Evolutionary conservation across 2,329 filamentous ascomycete genomes (phyloP).

Genomic region (Colletotrichum graminicola): DNA sequence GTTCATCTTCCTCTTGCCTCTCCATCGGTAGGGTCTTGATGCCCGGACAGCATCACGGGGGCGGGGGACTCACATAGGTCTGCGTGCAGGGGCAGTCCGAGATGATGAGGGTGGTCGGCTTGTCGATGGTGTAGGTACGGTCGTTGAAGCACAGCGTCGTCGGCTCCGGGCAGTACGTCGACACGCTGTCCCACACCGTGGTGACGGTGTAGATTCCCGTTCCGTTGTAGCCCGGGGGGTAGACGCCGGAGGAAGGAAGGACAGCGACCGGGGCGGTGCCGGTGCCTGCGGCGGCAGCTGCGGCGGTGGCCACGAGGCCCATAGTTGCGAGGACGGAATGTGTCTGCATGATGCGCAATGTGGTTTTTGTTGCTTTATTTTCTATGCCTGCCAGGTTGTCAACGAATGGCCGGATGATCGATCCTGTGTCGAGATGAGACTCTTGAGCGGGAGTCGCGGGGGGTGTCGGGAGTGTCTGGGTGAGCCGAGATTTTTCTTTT

Average conservation of each 20-base stretch:
- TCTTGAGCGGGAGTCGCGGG: slow-evolving; percentile 1
- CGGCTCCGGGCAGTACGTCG: slow-evolving; percentile 60
- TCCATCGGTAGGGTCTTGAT: background rate
- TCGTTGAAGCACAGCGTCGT: slow-evolving; percentile 52
- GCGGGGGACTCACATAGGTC: slow-evolving; percentile 28
- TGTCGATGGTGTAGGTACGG: slow-evolving; percentile 66
- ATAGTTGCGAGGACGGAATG: slow-evolving; percentile 47
- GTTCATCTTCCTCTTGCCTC: background rate
- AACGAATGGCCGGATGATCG: slow-evolving; percentile 14
- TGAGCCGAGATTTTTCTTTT: slow-evolving; percentile 30
- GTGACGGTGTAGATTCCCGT: slow-evolving; percentile 51
- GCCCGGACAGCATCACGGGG: background rate
- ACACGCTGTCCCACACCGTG: slow-evolving; percentile 52
- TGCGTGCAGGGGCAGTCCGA: slow-evolving; percentile 66
- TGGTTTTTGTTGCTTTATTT: slow-evolving; percentile 41
- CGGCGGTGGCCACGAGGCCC: slow-evolving; percentile 42
- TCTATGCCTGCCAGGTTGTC: background rate
- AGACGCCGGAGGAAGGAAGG: slow-evolving; percentile 3
- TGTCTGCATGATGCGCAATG: slow-evolving; percentile 48
- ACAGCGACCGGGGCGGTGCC: slow-evolving; percentile 24
- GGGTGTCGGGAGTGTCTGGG: background rate
- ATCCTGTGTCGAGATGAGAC: background rate
- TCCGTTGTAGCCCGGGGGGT: slow-evolving; percentile 23
- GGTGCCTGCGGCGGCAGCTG: slow-evolving; percentile 21
- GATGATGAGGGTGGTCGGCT: slow-evolving; percentile 67